Conservation (phyloP, 78 protist genomes). For the Dictyostelium capitatum region DNA sequence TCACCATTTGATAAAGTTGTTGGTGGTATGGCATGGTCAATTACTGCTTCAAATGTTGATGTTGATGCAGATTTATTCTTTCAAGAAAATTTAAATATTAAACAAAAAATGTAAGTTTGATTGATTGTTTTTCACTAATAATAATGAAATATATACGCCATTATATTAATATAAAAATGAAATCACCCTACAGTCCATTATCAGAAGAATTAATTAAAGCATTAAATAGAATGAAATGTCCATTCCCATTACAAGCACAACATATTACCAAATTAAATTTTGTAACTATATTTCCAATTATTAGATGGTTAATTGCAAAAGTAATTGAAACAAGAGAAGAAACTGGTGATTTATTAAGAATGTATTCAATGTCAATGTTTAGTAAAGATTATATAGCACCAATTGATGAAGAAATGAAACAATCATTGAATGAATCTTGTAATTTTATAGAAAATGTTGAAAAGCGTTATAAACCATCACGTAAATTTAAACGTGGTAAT, state of each 20-base stretch:
- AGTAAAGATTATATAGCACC: slow-evolving; percentile 78
- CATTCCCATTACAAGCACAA: slow-evolving; percentile 91
- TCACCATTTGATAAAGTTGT: slow-evolving; percentile 94
- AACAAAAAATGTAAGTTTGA: slow-evolving; percentile 87
- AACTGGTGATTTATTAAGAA: slow-evolving; percentile 82
- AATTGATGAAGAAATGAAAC: slow-evolving; percentile 37
- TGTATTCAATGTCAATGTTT: slow-evolving; percentile 84
- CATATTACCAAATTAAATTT: slow-evolving; percentile 94
- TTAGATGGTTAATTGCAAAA: slow-evolving; percentile 96
- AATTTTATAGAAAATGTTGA: slow-evolving; percentile 56
- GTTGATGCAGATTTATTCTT: slow-evolving; percentile 94
- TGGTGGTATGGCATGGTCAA: slow-evolving; percentile 98
- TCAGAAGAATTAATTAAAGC: slow-evolving; percentile 92
- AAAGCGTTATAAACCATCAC: slow-evolving; percentile 46
- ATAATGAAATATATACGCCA: too few species aligned
- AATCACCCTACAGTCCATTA: slow-evolving; percentile 30
- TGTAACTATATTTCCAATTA: slow-evolving; percentile 87
- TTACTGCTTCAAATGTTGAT: slow-evolving; percentile 85
- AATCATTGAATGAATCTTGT: slow-evolving; percentile 25
- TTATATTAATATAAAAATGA: too few species aligned
- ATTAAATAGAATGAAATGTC: slow-evolving; percentile 92
- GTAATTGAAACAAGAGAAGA: slow-evolving; percentile 92
- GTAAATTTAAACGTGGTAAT: slow-evolving; percentile 53
- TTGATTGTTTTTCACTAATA: too few species aligned
- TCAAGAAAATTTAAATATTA: slow-evolving; percentile 90